Percentiles rank a stretch among this genome's conserved stretches.
Conservation (phyloP, 2,329 filamentous ascomycete genomes). For the Colletotrichum agaves region DNA sequence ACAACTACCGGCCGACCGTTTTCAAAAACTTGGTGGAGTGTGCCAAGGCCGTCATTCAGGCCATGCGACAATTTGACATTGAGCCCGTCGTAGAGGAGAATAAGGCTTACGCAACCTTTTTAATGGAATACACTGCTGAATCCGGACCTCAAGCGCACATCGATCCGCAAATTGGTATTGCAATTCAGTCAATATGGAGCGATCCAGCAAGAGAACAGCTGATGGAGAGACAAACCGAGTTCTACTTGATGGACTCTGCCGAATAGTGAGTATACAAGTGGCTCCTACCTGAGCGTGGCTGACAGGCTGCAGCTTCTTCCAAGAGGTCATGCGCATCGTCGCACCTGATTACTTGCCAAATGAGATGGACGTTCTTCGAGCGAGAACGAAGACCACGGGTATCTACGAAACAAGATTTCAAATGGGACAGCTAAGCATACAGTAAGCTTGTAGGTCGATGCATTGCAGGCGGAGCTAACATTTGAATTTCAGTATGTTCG, state of each 20-base stretch:
- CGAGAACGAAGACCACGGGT: conserved; percentile 97
- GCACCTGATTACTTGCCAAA: conserved; percentile 87
- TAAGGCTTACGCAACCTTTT: conserved; percentile 78
- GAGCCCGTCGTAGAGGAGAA: conserved; percentile 79
- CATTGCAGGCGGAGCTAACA: not conserved
- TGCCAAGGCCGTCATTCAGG: conserved; percentile 89
- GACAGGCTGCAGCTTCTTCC: conserved; percentile 80
- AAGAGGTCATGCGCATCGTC: conserved; percentile 88
- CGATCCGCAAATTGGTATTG: conserved; percentile 82
- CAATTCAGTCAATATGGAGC: conserved; percentile 88
- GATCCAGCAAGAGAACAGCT: conserved; percentile 85
- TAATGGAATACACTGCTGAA: conserved; percentile 89
- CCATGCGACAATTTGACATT: conserved; percentile 92
- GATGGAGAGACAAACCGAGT: conserved; percentile 95
- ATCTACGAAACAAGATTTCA: conserved; percentile 99
- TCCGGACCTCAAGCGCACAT: conserved; percentile 89
- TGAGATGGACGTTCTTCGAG: conserved; percentile 94
- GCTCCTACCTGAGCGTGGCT: conserved; percentile 34
- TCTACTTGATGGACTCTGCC: conserved; percentile 99
- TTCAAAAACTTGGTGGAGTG: conserved; percentile 99
- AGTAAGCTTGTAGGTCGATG: conserved; percentile 69
- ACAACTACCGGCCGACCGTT: conserved; percentile 93
- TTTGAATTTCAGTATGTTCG: conserved; percentile 86
- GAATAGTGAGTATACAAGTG: conserved; percentile 78
- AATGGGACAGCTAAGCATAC: conserved; percentile 98